Evolutionary conservation across 208 protist species (phyloP).

Genomic region (Acanthamoeba lenticulata): DNA sequence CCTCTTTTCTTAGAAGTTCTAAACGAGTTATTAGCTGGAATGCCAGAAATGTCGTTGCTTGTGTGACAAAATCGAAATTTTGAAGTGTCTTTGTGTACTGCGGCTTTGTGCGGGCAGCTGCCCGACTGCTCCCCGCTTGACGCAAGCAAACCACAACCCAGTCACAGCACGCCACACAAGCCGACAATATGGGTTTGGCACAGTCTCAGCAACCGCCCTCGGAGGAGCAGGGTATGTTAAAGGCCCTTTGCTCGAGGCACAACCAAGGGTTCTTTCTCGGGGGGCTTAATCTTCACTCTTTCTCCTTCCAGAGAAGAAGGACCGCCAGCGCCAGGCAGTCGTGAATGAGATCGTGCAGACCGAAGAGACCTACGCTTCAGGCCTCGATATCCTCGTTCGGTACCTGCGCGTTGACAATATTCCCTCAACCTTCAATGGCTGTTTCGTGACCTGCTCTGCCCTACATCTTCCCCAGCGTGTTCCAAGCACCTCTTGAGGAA

Average conservation of each 20-base stretch:
- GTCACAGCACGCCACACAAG: background rate
- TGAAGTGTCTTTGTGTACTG: too few species aligned
- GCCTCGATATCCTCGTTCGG: slow-evolving; percentile 37
- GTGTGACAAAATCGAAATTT: too few species aligned
- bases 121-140: background rate
- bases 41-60: too few species aligned
- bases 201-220: background rate
- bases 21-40: too few species aligned
- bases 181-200: background rate
- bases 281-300: too few species aligned
- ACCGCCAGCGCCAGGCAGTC: background rate
- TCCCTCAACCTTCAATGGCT: too few species aligned
- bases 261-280: too few species aligned
- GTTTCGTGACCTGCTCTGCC: background rate
- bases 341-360: slow-evolving; percentile 52
- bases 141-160: background rate
- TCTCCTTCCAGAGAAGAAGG: slow-evolving; percentile 50
- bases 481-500: background rate
- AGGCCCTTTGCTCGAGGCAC: background rate
- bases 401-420: background rate
- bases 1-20: too few species aligned
- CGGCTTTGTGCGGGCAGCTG: too few species aligned
- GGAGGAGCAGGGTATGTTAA: background rate
- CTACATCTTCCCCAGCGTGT: background rate
- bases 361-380: slow-evolving; percentile 12